phyloP scores from a whole-genome alignment of 2,329 filamentous ascomycete genomes.

The Tolypocladium amazonense region DNA sequence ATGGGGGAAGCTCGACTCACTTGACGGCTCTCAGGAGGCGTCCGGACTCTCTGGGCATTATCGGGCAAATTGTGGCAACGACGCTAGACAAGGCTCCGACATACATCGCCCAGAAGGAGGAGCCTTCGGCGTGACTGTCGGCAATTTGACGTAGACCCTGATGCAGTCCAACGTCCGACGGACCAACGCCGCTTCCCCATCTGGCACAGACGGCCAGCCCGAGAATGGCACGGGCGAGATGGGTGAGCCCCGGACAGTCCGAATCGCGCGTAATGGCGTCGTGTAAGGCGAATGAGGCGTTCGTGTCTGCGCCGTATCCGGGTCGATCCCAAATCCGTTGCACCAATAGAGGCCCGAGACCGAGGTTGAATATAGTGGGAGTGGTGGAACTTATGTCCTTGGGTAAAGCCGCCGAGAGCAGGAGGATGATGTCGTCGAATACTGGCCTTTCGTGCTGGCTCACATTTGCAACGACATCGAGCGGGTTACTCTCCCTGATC shows the following conservation, averaged over 20 bases:
- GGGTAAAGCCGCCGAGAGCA: constrained; percentile 33
- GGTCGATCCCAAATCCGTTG: constrained; percentile 39
- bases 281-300: constrained; percentile 62
- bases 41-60: constrained; percentile 24
- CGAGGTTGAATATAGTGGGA: constrained; percentile 30
- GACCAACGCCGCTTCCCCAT: constrained; percentile 55
- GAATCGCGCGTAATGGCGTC: constrained; percentile 59
- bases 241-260: constrained; percentile 61
- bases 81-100: constrained; percentile 36
- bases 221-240: constrained; percentile 59
- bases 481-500: constrained; percentile 54
- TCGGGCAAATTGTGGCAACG: constrained; percentile 30
- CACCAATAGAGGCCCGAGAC: constrained; percentile 34
- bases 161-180: constrained; percentile 33
- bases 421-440: constrained; percentile 25
- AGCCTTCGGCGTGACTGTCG: constrained; percentile 22
- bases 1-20: constrained; percentile 20
- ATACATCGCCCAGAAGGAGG: constrained; percentile 43
- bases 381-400: constrained; percentile 19
- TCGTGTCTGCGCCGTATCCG: constrained; percentile 38
- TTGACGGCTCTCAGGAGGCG: constrained; percentile 24
- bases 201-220: constrained; percentile 62
- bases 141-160: constrained; percentile 31
- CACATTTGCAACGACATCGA: constrained; percentile 29
- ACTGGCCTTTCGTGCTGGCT: constrained; percentile 14